Percentiles rank a stretch among this genome's conserved stretches.
Conservation (phyloP, 345 rosid species). For the Streptanthus diversifolius region DNA sequence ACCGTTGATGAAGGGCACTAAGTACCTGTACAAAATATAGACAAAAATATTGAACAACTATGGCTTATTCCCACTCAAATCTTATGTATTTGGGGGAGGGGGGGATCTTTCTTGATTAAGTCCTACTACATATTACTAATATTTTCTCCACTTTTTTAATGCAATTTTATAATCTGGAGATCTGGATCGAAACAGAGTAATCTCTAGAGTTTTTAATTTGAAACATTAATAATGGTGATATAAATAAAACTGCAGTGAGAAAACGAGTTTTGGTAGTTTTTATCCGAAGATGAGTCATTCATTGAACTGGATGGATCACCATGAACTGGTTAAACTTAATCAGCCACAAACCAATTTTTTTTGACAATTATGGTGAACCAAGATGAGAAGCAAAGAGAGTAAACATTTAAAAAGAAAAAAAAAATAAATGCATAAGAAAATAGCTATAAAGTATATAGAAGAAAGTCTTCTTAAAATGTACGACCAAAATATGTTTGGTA, state of each 20-base stretch:
- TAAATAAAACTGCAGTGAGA: no score
- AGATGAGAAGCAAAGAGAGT: background rate
- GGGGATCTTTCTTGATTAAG: background rate
- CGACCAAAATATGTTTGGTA: conserved; percentile 11
- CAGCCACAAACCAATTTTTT: background rate
- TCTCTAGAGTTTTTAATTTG: background rate
- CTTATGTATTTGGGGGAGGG: background rate
- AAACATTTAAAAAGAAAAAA: background rate
- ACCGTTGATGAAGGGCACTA: background rate
- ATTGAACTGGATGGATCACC: background rate
- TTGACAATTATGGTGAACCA: no score
- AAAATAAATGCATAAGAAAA: background rate
- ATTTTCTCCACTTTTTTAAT: no score
- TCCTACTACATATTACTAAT: background rate
- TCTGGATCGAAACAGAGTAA: background rate
- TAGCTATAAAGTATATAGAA: background rate
- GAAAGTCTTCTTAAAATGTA: conserved; percentile 6
- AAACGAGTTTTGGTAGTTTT: no score
- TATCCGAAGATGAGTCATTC: no score
- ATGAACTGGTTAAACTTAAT: background rate
- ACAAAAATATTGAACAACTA: background rate
- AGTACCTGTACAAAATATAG: background rate
- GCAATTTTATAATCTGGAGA: no score
- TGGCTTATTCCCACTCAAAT: background rate
- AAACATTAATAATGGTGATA: background rate